These are phyloP conservation scores for Beauveria medogensis DNA, from an alignment of 2,329 filamentous ascomycete species.

Conservation along the genomic window DNA sequence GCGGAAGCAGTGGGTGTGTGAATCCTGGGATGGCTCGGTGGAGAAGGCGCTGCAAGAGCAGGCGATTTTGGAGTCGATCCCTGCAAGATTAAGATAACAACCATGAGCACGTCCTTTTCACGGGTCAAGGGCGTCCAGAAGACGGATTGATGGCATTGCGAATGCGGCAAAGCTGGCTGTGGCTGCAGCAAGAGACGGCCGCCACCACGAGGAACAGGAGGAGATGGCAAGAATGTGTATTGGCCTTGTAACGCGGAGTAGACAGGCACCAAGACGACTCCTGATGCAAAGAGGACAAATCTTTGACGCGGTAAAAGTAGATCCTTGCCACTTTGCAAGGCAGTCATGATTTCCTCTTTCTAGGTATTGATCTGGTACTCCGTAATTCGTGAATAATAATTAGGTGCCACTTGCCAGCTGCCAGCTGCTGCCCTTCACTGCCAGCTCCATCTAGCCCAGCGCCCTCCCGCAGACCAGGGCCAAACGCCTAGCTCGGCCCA, in stretches of 20 bases:
- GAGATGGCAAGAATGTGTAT: too few species aligned
- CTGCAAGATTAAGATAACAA: constrained; percentile 2
- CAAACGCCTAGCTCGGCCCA: neutral
- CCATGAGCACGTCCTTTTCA: neutral
- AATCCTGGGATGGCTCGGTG: neutral
- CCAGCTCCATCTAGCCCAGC: neutral
- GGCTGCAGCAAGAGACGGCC: neutral
- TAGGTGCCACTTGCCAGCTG: neutral
- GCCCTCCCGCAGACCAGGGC: neutral
- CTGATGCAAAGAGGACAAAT: too few species aligned
- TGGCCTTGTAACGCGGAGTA: too few species aligned
- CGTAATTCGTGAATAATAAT: neutral
- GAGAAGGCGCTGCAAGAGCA: neutral
- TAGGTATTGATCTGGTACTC: neutral
- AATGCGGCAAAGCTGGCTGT: neutral
- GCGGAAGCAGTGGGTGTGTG: neutral
- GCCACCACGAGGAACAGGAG: too few species aligned
- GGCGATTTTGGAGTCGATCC: neutral
- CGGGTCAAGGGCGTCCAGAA: neutral
- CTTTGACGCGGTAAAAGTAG: too few species aligned
- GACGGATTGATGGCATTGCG: neutral
- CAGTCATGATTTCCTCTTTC: neutral
- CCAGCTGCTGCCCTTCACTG: neutral
- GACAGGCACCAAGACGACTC: neutral
- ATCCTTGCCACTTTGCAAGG: too few species aligned